These are phyloP conservation scores for Globisporangium heterothallicum DNA, from an alignment of 352 stramenopile genomes.

Conservation along the genomic window DNA sequence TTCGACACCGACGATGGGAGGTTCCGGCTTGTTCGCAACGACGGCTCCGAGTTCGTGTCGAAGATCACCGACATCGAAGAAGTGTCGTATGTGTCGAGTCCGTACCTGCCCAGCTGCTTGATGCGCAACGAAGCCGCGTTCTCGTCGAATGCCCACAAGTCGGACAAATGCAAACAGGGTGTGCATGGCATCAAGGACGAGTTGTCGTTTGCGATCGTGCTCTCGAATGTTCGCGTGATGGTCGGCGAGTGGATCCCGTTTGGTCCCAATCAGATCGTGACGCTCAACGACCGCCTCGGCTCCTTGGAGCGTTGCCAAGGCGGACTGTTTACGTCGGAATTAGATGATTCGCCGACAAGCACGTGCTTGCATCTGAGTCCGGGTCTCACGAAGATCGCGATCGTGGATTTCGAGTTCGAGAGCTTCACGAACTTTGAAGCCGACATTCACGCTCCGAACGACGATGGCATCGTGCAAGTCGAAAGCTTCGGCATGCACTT, in stretches of 20 bases:
- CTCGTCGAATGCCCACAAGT: constrained; percentile 92
- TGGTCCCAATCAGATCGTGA: constrained; percentile 96
- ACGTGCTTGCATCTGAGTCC: constrained; percentile 80
- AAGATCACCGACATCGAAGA: constrained; percentile 95
- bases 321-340: constrained; percentile 94
- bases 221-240: constrained; percentile 96
- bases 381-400: constrained; percentile 94
- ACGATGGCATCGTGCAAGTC: constrained; percentile 94
- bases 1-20: constrained; percentile 85
- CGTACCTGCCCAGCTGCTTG: constrained; percentile 95
- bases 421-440: constrained; percentile 98
- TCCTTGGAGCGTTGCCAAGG: constrained; percentile 95
- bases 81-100: constrained; percentile 96
- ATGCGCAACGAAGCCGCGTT: constrained; percentile 90
- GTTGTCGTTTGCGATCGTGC: constrained; percentile 93
- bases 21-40: constrained; percentile 81
- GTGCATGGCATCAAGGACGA: constrained; percentile 89
- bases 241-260: constrained; percentile 98
- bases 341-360: constrained; percentile 81
- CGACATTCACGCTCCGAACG: constrained; percentile 93
- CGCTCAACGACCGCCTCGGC: constrained; percentile 95
- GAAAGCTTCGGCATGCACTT: constrained; percentile 95
- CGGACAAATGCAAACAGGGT: constrained; percentile 80
- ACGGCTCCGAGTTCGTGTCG: constrained; percentile 87
- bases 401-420: constrained; percentile 97